Percentiles rank a stretch among this genome's conserved stretches.
Evolutionary conservation across 2,329 filamentous ascomycete species (phyloP).

Genomic region (Scytalidium lignicola): DNA sequence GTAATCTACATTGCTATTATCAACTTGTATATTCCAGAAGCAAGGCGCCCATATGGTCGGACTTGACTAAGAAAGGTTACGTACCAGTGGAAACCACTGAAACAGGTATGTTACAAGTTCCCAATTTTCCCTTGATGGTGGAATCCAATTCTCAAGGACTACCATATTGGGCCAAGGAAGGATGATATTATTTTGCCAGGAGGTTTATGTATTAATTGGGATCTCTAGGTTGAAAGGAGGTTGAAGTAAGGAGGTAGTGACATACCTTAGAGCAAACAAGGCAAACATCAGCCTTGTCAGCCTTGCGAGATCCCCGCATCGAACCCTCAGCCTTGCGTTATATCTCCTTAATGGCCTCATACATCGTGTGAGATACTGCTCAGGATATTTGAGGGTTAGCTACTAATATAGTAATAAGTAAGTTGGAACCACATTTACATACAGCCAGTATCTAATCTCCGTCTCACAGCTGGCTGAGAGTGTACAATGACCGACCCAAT

Average conservation of each 20-base stretch:
- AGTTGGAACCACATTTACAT: background rate
- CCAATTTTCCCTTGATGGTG: constrained; percentile 55
- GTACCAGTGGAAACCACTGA: constrained; percentile 45
- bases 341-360: background rate
- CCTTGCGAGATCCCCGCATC: background rate
- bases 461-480: background rate
- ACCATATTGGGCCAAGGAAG: constrained; percentile 15
- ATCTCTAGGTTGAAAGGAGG: background rate
- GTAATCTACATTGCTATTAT: constrained; percentile 56
- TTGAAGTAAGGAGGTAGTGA: background rate
- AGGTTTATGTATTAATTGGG: background rate
- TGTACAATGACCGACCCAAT: constrained; percentile 6
- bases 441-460: no score
- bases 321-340: background rate
- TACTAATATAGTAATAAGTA: background rate
- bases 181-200: no score
- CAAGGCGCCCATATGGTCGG: no score
- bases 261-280: background rate
- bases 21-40: no score
- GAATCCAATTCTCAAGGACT: constrained; percentile 33
- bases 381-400: background rate
- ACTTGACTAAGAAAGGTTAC: constrained; percentile 15
- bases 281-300: background rate
- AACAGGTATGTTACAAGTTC: constrained; percentile 47
- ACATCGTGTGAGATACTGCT: background rate